Base-by-base conservation (phyloP, 345 rosid species). In the Excoecaria cochinchinensis region DNA sequence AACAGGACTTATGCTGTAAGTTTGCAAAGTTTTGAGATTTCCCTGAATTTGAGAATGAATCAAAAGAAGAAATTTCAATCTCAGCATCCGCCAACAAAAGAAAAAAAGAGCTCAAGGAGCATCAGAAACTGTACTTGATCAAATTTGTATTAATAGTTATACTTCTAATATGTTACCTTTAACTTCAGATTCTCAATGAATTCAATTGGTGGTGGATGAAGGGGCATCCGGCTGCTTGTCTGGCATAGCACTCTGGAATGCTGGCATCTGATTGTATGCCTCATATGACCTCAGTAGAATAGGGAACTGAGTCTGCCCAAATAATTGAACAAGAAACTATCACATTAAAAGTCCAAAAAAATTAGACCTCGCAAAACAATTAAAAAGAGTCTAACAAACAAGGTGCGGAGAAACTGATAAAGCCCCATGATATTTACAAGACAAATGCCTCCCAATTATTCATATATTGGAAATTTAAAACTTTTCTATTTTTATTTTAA, bases 251-350 rank as follows among this genome's bases (percentile, higher is more conserved):
- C 79, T 59, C 63, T 80, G 82, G 65, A 85, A 89, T 67, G 81
- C 86, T 2, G 90, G 85, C 19, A 82, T 82, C 73, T 84, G 84
- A 13, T 75, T 67, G 73, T 89, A 93, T 65, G 90, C 89, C 56
- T 85, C 84, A 19, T 90, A 78, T 87, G 88, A 76, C 85, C 86
- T 89, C 44, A 76, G 53, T 63, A 91, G 82, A 70, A 86, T 80
- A 11, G 92, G 95, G 82, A 80, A 91, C 11, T 84, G 83, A 52
- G 84, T 80, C 97, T 90, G 79, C 79, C 77, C 57, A 81, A 59
- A 64, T 5, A 64, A 38, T 40, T 1, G 17, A 66, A 25, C 17
- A 42, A 17, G 16, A 40, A 53, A 31, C 4, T 50, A 72, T 59
- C 24, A 38, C 55, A 13, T 25, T 9, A 55, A 17, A 36, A 15